Conservation (phyloP, 192 early-diverging fungal species). For the Backusella liffmaniae region DNA sequence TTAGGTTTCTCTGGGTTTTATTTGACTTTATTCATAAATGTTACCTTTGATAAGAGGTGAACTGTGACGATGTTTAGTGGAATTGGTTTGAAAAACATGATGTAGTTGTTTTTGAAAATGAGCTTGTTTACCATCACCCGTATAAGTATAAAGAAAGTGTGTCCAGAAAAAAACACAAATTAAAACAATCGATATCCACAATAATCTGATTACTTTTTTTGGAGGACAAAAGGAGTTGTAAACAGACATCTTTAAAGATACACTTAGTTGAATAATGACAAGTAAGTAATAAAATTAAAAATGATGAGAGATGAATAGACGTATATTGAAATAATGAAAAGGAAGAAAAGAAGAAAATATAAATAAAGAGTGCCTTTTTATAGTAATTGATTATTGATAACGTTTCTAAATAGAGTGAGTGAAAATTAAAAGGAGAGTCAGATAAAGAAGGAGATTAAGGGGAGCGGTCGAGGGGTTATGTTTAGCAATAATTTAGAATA, state of each 20-base stretch:
- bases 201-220: background rate
- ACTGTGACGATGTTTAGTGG: background rate
- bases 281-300: background rate
- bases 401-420: background rate
- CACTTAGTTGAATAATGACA: background rate
- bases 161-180: background rate
- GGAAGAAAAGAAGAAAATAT: background rate
- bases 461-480: background rate
- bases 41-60: background rate
- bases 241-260: background rate
- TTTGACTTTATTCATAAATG: background rate
- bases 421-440: background rate
- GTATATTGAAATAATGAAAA: background rate
- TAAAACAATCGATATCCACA: background rate
- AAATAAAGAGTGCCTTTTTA: background rate
- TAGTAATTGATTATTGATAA: conserved; percentile 8
- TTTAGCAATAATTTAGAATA: conserved; percentile 1
- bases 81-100: background rate
- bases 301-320: background rate
- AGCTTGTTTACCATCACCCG: background rate
- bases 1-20: conserved; percentile 5
- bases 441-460: background rate
- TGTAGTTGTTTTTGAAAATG: background rate
- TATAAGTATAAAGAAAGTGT: background rate
- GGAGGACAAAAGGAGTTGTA: background rate